A percentile compares a stretch with the other conserved stretches of the same genome.
phyloP scores from a whole-genome alignment of 306 rosid species.

The peach (Prunus persica) region DNA sequence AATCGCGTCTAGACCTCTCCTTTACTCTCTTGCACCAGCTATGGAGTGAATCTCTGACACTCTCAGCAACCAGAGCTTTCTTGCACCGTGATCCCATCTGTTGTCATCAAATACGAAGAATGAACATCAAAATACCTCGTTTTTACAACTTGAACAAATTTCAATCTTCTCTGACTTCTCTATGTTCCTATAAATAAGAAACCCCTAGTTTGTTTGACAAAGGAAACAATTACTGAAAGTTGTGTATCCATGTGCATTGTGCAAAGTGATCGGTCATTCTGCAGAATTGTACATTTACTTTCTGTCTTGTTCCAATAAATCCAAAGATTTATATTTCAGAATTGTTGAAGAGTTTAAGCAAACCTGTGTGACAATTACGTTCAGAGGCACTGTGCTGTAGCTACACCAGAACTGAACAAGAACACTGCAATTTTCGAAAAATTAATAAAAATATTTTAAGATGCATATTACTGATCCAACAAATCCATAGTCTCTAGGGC shows the following conservation, averaged over 20 bases:
- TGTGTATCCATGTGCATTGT: neutral
- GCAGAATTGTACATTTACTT: neutral
- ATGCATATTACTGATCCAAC: neutral
- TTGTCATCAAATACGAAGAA: neutral
- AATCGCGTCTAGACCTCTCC: slow-evolving; percentile 71
- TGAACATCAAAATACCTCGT: neutral
- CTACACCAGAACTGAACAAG: slow-evolving; percentile 97
- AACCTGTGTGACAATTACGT: slow-evolving; percentile 87
- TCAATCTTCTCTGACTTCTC: neutral
- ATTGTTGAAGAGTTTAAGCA: slow-evolving; percentile 17
- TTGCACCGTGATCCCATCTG: slow-evolving; percentile 91
- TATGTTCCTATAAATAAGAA: neutral
- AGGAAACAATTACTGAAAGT: neutral
- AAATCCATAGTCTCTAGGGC: neutral
- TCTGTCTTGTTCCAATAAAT: neutral
- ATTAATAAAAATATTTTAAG: slow-evolving; percentile 12
- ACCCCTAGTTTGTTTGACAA: neutral
- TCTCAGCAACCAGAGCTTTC: slow-evolving; percentile 83
- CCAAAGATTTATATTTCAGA: neutral
- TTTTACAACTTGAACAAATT: neutral
- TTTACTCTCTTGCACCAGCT: slow-evolving; percentile 98
- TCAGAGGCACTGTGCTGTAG: slow-evolving; percentile 91
- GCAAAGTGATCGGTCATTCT: neutral
- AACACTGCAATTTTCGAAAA: slow-evolving; percentile 47
- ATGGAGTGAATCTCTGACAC: slow-evolving; percentile 87